Evolutionary conservation across 331 rosid species (phyloP).

Genomic region (Rosa hybrid): DNA sequence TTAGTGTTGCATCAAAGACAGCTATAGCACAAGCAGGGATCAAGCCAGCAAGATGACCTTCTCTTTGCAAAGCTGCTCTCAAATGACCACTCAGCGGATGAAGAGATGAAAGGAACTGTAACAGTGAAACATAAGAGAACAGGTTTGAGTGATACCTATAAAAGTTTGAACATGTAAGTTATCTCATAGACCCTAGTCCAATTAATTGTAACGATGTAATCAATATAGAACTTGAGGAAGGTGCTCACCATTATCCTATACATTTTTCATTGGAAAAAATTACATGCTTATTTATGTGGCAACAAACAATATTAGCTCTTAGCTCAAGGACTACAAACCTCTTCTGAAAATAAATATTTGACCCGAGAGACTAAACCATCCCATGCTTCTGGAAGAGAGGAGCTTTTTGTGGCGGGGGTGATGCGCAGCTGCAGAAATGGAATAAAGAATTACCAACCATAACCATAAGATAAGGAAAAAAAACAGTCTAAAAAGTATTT

Average conservation of each 20-base stretch:
- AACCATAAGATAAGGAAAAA: background rate
- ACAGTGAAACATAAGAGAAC: constrained; percentile 26
- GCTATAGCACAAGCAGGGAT: constrained; percentile 71
- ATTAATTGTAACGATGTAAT: constrained; percentile 5
- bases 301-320: constrained; percentile 2
- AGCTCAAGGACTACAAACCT: constrained; percentile 43
- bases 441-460: background rate
- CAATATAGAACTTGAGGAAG: background rate
- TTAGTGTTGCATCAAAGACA: constrained; percentile 52
- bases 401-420: constrained; percentile 32
- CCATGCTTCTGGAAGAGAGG: constrained; percentile 62
- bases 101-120: constrained; percentile 65
- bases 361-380: constrained; percentile 56
- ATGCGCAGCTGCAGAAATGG: constrained; percentile 72
- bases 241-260: background rate
- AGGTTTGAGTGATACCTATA: constrained; percentile 12
- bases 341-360: constrained; percentile 55
- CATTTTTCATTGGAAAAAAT: background rate
- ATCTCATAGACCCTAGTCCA: background rate
- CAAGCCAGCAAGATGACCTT: constrained; percentile 59
- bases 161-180: background rate
- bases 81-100: constrained; percentile 90
- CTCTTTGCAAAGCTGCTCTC: constrained; percentile 66
- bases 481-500: background rate
- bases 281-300: background rate